These are phyloP conservation scores for Westerdykella sp. DNA, from an alignment of 2,329 filamentous ascomycete species.

Conservation along the genomic window DNA sequence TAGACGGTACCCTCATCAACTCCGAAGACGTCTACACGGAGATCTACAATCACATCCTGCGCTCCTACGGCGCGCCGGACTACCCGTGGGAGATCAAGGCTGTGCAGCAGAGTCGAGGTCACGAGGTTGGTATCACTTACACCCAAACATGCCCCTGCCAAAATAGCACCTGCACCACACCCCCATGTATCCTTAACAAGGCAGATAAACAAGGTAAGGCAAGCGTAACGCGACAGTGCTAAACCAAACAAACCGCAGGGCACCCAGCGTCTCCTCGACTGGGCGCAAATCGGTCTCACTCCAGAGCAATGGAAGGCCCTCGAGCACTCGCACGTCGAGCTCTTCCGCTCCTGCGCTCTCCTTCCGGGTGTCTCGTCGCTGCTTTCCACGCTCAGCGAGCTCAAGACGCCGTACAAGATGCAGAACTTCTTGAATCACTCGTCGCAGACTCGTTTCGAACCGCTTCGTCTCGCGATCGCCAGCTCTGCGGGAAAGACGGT, in stretches of 20 bases:
- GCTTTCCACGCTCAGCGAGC: constrained; percentile 1
- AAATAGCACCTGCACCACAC: not conserved
- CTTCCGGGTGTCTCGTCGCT: constrained; percentile 5
- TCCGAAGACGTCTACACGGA: constrained; percentile 30
- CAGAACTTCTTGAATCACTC: too few relatives aligned
- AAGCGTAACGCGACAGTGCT: too few relatives aligned
- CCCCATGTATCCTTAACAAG: not conserved
- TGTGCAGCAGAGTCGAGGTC: constrained; percentile 17
- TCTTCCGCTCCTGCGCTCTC: constrained; percentile 8
- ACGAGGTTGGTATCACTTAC: constrained; percentile 4
- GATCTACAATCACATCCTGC: constrained; percentile 19
- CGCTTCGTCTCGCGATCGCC: constrained; percentile 4
- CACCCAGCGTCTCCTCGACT: constrained; percentile 14
- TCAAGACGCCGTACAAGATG: not conserved
- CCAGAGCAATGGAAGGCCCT: constrained; percentile 12
- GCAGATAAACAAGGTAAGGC: too few relatives aligned
- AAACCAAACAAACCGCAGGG: constrained; percentile 4
- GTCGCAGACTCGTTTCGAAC: too few relatives aligned
- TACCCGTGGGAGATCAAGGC: constrained; percentile 20
- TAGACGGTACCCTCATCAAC: constrained; percentile 33
- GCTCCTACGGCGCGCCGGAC: constrained; percentile 12
- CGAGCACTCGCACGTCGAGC: constrained; percentile 6
- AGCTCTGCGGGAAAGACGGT: constrained; percentile 2
- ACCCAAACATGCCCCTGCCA: not conserved
- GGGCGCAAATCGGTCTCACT: constrained; percentile 15